These are phyloP conservation scores for Colletotrichum orchidophilum DNA, from an alignment of 2,329 filamentous ascomycete genomes.

Conservation along the genomic window DNA sequence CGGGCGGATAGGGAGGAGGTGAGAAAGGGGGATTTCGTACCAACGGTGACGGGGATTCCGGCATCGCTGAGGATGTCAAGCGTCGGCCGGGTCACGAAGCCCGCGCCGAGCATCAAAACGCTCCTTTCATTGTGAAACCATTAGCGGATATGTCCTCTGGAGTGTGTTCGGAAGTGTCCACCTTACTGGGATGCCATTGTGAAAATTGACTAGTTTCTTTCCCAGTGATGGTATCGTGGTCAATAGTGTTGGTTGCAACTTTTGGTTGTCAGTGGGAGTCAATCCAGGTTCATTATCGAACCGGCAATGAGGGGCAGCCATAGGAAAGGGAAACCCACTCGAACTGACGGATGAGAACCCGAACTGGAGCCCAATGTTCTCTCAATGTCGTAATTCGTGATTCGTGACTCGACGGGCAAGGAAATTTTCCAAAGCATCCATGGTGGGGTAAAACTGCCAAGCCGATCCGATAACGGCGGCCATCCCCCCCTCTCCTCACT, in stretches of 20 bases:
- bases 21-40: slow-evolving; percentile 51
- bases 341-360: neutral
- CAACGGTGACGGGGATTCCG: slow-evolving; percentile 72
- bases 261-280: neutral
- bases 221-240: slow-evolving; percentile 2
- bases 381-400: neutral
- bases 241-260: neutral
- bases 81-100: slow-evolving; percentile 71
- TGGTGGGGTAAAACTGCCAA: slow-evolving; percentile 24
- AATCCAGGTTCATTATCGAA: neutral
- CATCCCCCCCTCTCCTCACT: slow-evolving; percentile 6
- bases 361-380: neutral
- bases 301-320: neutral
- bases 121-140: neutral
- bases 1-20: neutral
- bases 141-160: slow-evolving; percentile 1
- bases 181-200: slow-evolving; percentile 31
- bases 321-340: neutral
- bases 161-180: neutral
- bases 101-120: slow-evolving; percentile 59
- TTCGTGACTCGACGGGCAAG: slow-evolving; percentile 24
- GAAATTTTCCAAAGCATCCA: slow-evolving; percentile 16
- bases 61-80: slow-evolving; percentile 69
- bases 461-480: slow-evolving; percentile 27
- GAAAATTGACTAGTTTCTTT: neutral